These are phyloP conservation scores for Evernia prunastri DNA, from an alignment of 495 filamentous ascomycete species.

Conservation along the genomic window DNA sequence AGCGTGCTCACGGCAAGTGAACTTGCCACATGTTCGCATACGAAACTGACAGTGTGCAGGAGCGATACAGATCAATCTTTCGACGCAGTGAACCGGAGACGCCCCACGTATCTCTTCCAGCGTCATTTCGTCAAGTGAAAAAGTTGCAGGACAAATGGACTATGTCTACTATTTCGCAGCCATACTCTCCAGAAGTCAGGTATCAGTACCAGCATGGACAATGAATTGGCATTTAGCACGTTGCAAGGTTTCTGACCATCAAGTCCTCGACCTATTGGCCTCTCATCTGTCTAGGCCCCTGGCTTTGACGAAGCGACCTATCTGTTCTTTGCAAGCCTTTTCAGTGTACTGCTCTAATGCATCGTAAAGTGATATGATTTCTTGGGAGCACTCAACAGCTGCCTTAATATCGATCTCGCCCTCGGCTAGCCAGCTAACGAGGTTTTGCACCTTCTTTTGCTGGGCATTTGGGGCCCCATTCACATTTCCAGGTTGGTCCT, in stretches of 20 bases:
- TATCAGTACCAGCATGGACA: neutral
- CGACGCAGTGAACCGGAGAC: neutral
- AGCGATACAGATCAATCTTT: neutral
- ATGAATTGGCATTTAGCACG: neutral
- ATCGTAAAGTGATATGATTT: conserved; percentile 92
- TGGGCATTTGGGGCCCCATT: conserved; percentile 25
- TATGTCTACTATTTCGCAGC: neutral
- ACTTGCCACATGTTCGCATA: neutral
- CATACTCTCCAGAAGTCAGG: neutral
- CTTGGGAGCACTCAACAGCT: conserved; percentile 88
- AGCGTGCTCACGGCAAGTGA: neutral
- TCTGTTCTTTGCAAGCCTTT: conserved; percentile 68
- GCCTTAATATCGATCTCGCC: conserved; percentile 88
- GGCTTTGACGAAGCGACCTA: conserved; percentile 77
- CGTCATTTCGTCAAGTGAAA: neutral
- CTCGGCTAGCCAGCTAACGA: conserved; percentile 83
- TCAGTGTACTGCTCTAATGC: conserved; percentile 86
- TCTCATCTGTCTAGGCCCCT: conserved; percentile 69
- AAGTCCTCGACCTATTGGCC: neutral
- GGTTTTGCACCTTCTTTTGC: conserved; percentile 60
- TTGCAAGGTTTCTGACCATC: too few species aligned
- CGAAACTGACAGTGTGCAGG: neutral
- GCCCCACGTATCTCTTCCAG: neutral
- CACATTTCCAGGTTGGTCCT: conserved; percentile 13
- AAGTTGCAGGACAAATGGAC: neutral